These are phyloP conservation scores for Aspergillus vadensis DNA, from an alignment of 2,329 filamentous ascomycete species.

Conservation along the genomic window DNA sequence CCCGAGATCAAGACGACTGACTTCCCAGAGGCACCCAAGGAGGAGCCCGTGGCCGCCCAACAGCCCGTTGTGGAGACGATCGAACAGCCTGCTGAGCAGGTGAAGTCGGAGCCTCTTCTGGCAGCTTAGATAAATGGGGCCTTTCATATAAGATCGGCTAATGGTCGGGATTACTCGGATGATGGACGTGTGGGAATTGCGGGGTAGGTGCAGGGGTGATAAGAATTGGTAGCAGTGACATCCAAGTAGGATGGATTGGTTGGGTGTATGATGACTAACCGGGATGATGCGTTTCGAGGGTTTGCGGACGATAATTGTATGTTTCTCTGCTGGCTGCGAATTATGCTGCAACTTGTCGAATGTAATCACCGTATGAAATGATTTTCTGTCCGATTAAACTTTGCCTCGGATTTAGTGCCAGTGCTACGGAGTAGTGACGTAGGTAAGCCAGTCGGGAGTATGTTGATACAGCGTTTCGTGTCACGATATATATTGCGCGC, in stretches of 20 bases:
- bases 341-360: background rate
- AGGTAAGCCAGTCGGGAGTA: too few relatives aligned
- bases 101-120: constrained; percentile 38
- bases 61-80: constrained; percentile 22
- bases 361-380: background rate
- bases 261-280: background rate
- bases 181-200: background rate
- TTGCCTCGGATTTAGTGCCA: background rate
- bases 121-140: constrained; percentile 15
- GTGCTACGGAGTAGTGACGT: too few relatives aligned
- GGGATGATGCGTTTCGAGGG: background rate
- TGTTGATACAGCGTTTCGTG: too few relatives aligned
- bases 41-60: constrained; percentile 34
- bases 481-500: too few relatives aligned
- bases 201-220: background rate
- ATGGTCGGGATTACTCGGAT: background rate
- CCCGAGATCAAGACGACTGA: constrained; percentile 48
- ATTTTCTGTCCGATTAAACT: background rate
- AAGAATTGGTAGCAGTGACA: background rate
- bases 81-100: constrained; percentile 32
- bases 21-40: constrained; percentile 52
- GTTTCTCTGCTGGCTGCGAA: background rate
- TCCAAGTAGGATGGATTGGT: background rate
- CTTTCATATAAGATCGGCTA: background rate
- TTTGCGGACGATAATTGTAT: background rate